Percentiles rank a stretch among this genome's conserved stretches.
phyloP scores from a whole-genome alignment of 345 rosid genomes.

The Brassica carinata region DNA sequence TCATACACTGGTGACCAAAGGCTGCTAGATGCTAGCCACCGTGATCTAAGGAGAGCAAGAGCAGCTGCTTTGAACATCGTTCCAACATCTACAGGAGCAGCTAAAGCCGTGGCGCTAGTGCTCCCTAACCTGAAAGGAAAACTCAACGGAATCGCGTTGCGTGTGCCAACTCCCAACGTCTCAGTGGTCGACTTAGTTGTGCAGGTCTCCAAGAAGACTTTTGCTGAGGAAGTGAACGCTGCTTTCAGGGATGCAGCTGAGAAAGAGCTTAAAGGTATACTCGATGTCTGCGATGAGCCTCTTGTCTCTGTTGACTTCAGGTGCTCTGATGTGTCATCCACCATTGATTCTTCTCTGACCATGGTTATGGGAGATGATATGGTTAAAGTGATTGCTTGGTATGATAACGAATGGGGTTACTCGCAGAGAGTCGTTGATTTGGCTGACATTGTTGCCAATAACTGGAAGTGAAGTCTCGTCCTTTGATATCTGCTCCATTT shows the following conservation, averaged over 20 bases:
- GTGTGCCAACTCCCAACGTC: constrained; percentile 98
- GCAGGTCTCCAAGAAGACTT: constrained; percentile 92
- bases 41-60: constrained; percentile 93
- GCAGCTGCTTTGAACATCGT: constrained; percentile 98
- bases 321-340: constrained; percentile 91
- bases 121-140: constrained; percentile 94
- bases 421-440: constrained; percentile 99
- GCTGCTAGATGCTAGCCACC: constrained; percentile 91
- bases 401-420: constrained; percentile 99
- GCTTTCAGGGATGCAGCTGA: constrained; percentile 89
- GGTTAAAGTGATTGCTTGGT: constrained; percentile 99
- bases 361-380: constrained; percentile 99
- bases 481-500: constrained; percentile 28
- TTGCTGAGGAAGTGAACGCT: constrained; percentile 95
- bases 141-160: constrained; percentile 94
- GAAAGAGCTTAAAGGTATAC: constrained; percentile 81
- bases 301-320: constrained; percentile 97
- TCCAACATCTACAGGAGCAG: constrained; percentile 98
- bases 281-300: constrained; percentile 95
- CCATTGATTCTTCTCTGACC: constrained; percentile 85
- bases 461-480: constrained; percentile 65
- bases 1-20: constrained; percentile 99
- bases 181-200: constrained; percentile 97
- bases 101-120: constrained; percentile 97
- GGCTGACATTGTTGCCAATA: constrained; percentile 91